Evolutionary conservation across 495 filamentous ascomycete species (phyloP).

Genomic region (Pyrenula aspistea): DNA sequence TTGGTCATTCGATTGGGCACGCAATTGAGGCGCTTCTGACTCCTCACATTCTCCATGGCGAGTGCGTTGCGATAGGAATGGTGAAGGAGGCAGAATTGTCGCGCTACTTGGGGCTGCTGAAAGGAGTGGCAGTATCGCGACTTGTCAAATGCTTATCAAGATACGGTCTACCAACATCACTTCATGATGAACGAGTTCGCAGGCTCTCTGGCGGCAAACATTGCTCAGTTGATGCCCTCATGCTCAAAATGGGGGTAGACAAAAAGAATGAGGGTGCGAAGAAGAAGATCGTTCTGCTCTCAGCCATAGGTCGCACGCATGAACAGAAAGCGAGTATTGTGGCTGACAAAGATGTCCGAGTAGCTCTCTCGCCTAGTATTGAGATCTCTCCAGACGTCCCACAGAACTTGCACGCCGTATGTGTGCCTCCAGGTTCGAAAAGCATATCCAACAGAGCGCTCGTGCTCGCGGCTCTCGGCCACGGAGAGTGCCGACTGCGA

Average conservation of each 20-base stretch:
- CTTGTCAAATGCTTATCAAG: slow-evolving; percentile 86
- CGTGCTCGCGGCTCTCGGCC: slow-evolving; percentile 80
- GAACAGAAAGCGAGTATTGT: slow-evolving; percentile 83
- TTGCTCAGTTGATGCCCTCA: slow-evolving; percentile 79
- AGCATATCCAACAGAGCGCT: slow-evolving; percentile 95
- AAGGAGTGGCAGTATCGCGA: slow-evolving; percentile 76
- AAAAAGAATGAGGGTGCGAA: slow-evolving; percentile 96
- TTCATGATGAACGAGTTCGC: slow-evolving; percentile 73
- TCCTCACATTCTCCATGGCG: slow-evolving; percentile 89
- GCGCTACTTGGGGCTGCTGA: slow-evolving; percentile 77
- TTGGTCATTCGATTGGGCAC: slow-evolving; percentile 96
- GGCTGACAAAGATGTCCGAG: slow-evolving; percentile 69
- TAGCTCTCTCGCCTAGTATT: slow-evolving; percentile 74
- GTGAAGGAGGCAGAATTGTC: slow-evolving; percentile 93
- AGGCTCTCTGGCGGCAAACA: slow-evolving; percentile 77
- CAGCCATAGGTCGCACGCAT: slow-evolving; percentile 75
- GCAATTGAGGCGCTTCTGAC: slow-evolving; percentile 92
- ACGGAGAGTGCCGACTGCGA: slow-evolving; percentile 74
- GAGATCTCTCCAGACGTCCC: slow-evolving; percentile 59
- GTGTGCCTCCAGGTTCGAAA: slow-evolving; percentile 91
- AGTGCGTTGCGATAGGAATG: slow-evolving; percentile 95
- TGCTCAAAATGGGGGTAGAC: slow-evolving; percentile 91
- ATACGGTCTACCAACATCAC: slow-evolving; percentile 79
- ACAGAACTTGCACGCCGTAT: slow-evolving; percentile 49
- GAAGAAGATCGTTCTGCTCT: slow-evolving; percentile 94